Conservation (phyloP, 768 basidiomycete genomes). For the Boletellus emodensis region DNA sequence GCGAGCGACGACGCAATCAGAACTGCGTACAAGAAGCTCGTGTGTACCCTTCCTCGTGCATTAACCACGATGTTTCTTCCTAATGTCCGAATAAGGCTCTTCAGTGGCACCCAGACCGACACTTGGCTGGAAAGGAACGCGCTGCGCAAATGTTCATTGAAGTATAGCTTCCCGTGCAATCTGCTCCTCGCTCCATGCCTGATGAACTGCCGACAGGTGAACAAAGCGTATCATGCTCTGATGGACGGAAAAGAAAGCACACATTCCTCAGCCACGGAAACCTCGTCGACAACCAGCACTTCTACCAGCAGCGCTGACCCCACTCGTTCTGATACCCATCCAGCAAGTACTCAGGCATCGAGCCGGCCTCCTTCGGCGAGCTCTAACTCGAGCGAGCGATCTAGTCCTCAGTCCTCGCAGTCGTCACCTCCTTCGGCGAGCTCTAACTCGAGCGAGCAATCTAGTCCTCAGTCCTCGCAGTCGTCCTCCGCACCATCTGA, state of each 20-base stretch:
- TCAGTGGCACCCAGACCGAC: conserved; percentile 67
- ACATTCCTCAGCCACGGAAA: conserved; percentile 26
- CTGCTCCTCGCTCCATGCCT: neutral
- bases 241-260: conserved; percentile 40
- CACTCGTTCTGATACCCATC: conserved; percentile 18
- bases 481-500: conserved; percentile 14
- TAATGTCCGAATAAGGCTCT: conserved; percentile 41
- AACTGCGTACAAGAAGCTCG: conserved; percentile 60
- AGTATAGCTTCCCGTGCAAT: conserved; percentile 33
- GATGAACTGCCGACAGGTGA: conserved; percentile 36
- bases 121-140: conserved; percentile 45
- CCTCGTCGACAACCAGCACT: conserved; percentile 22
- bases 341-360: conserved; percentile 25
- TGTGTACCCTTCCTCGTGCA: conserved; percentile 29
- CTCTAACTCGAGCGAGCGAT: conserved; percentile 26
- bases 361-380: conserved; percentile 31
- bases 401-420: conserved; percentile 6
- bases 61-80: conserved; percentile 18
- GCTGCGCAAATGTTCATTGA: conserved; percentile 57
- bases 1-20: conserved; percentile 52
- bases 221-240: conserved; percentile 53
- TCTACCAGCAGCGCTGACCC: conserved; percentile 18
- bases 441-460: conserved; percentile 26
- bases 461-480: conserved; percentile 7
- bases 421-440: conserved; percentile 25